Evolutionary conservation across 306 rosid genomes (phyloP).

Genomic region (Gastrolobium bilobum): DNA sequence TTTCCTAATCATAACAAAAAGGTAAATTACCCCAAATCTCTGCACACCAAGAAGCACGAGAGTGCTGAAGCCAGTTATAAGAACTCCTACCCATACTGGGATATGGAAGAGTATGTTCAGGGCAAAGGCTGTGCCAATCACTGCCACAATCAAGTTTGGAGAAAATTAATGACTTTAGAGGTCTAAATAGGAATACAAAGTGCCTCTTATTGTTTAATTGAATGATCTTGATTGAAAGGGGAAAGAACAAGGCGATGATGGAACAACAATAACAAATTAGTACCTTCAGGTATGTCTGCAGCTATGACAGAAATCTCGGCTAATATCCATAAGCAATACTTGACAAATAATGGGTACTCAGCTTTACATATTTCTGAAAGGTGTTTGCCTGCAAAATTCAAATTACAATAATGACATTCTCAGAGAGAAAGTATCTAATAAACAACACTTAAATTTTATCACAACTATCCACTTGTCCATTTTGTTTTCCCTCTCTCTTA

Average conservation of each 20-base stretch:
- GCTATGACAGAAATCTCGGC: slow-evolving; percentile 90
- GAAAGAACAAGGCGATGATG: background rate
- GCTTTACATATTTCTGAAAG: slow-evolving; percentile 84
- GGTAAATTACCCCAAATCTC: slow-evolving; percentile 76
- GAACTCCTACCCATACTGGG: slow-evolving; percentile 89
- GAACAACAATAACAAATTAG: background rate
- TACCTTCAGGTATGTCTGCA: slow-evolving; percentile 95
- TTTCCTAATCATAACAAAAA: background rate
- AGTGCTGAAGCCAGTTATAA: slow-evolving; percentile 79
- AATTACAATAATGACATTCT: background rate
- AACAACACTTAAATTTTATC: no score
- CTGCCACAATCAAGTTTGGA: slow-evolving; percentile 55
- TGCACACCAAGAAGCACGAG: slow-evolving; percentile 86
- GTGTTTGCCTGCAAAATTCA: slow-evolving; percentile 71
- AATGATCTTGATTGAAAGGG: slow-evolving; percentile 18
- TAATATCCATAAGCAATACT: slow-evolving; percentile 82
- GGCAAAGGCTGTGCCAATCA: slow-evolving; percentile 92
- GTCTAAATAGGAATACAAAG: background rate
- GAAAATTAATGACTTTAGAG: slow-evolving; percentile 4
- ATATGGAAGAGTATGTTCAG: slow-evolving; percentile 79
- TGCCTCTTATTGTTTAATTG: background rate
- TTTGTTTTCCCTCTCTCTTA: no score
- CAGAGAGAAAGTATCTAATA: no score
- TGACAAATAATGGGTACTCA: slow-evolving; percentile 76
- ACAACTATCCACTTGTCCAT: no score